A percentile compares a stretch with the other conserved stretches of the same genome.
Conservation (phyloP, 805 yeast species). For the Geotrichum ghanense region DNA sequence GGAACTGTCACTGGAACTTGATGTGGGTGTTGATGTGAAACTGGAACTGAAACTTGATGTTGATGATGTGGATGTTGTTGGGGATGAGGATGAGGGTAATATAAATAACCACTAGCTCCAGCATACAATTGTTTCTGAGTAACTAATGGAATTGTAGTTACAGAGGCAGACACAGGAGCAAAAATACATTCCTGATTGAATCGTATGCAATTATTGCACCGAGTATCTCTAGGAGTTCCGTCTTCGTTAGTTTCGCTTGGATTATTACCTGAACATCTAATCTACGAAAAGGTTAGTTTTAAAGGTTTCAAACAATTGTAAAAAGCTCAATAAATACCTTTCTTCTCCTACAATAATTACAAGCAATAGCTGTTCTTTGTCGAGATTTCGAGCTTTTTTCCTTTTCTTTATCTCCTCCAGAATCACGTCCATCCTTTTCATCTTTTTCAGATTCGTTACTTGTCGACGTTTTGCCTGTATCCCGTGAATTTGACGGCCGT, state of each 20-base stretch:
- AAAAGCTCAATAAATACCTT: background rate
- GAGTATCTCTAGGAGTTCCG: background rate
- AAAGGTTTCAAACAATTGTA: background rate
- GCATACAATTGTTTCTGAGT: no score
- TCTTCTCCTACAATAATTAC: background rate
- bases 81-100: no score
- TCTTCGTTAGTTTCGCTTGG: background rate
- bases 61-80: background rate
- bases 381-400: background rate
- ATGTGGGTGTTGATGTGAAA: background rate
- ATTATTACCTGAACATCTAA: background rate
- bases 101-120: no score
- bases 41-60: background rate
- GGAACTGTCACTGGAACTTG: conserved; percentile 1
- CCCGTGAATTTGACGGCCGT: background rate
- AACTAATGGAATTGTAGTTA: no score
- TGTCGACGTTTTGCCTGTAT: background rate
- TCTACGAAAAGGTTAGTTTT: background rate
- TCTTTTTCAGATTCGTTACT: background rate
- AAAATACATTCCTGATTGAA: background rate
- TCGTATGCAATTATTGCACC: background rate
- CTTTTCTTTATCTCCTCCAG: background rate
- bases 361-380: background rate
- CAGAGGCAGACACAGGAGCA: background rate
- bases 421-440: background rate